Evolutionary conservation across 2,329 filamentous ascomycete genomes (phyloP).

Genomic region (Trichoderma harzianum): DNA sequence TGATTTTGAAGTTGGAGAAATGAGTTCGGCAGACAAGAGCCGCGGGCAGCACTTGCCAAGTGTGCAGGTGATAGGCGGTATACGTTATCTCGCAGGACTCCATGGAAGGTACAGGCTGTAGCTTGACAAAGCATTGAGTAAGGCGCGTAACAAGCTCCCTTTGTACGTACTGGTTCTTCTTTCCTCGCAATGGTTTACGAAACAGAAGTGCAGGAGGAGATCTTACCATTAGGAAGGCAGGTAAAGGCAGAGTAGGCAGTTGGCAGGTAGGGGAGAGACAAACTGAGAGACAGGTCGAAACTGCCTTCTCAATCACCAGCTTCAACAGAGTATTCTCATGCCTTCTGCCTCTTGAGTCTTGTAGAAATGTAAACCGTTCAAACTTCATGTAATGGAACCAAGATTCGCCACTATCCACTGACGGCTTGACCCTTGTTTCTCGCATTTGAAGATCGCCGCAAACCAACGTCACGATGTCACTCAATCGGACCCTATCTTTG

Average conservation of each 20-base stretch:
- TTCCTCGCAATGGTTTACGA: neutral
- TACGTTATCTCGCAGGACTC: neutral
- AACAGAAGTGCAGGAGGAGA: neutral
- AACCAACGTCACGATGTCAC: slow-evolving; percentile 11
- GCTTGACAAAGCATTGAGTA: neutral
- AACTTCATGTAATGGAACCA: neutral
- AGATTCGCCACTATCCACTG: too few species aligned
- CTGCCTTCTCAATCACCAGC: neutral
- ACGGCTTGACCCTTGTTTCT: neutral
- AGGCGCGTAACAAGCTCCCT: neutral
- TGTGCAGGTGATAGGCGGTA: neutral
- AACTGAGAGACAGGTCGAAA: neutral
- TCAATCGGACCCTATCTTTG: slow-evolving; percentile 2
- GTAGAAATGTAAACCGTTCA: neutral
- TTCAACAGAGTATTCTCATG: neutral
- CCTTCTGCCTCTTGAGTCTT: neutral
- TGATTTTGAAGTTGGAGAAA: neutral
- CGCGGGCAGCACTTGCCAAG: neutral
- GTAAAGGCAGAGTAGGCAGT: neutral
- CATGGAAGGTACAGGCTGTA: neutral
- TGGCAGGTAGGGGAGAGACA: neutral
- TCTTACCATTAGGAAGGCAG: neutral
- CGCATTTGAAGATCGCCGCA: neutral
- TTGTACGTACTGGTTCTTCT: neutral
- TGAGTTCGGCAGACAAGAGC: neutral